These are phyloP conservation scores for Pythium rishiriense DNA, from an alignment of 352 stramenopile species.

Conservation along the genomic window DNA sequence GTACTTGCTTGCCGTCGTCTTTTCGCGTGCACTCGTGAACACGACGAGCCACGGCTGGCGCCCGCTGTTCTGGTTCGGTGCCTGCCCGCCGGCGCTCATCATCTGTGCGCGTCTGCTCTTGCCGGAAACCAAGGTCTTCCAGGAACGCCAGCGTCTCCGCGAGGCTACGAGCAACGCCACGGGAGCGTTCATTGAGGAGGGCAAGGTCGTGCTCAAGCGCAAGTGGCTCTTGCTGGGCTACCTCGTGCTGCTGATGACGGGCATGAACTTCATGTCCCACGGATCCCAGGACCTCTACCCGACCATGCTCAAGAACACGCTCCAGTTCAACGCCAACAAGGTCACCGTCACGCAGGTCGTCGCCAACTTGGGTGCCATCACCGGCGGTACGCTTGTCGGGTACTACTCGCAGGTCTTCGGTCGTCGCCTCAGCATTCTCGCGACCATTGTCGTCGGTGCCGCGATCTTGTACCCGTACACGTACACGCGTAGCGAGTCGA, in stretches of 20 bases:
- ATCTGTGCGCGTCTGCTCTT: conserved; percentile 44
- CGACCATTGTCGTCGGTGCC: conserved; percentile 33
- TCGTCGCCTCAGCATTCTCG: conserved; percentile 47
- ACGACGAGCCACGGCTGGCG: conserved; percentile 49
- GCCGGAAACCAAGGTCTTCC: conserved; percentile 28
- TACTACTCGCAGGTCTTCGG: conserved; percentile 63
- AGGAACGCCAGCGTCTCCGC: conserved; percentile 18
- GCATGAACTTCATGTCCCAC: conserved; percentile 54
- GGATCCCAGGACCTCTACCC: conserved; percentile 55
- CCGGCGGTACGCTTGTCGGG: conserved; percentile 41
- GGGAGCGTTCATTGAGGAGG: conserved; percentile 39
- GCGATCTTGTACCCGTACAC: conserved; percentile 53
- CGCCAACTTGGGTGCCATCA: conserved; percentile 51
- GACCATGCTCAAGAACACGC: conserved; percentile 55
- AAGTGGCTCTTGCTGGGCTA: conserved; percentile 47
- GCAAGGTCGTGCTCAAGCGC: conserved; percentile 42
- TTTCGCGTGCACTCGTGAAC: conserved; percentile 35
- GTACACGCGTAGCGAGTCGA: conserved; percentile 25
- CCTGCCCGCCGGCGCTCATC: conserved; percentile 42
- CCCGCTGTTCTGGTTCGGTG: conserved; percentile 35
- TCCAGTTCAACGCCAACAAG: conserved; percentile 47
- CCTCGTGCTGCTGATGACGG: conserved; percentile 44
- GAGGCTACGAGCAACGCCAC: conserved; percentile 30
- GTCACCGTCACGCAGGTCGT: conserved; percentile 56
- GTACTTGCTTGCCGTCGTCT: conserved; percentile 44